A percentile compares a stretch with the other conserved stretches of the same genome.
phyloP scores from a whole-genome alignment of 768 basidiomycete species.

The Crepidotus variabilis region DNA sequence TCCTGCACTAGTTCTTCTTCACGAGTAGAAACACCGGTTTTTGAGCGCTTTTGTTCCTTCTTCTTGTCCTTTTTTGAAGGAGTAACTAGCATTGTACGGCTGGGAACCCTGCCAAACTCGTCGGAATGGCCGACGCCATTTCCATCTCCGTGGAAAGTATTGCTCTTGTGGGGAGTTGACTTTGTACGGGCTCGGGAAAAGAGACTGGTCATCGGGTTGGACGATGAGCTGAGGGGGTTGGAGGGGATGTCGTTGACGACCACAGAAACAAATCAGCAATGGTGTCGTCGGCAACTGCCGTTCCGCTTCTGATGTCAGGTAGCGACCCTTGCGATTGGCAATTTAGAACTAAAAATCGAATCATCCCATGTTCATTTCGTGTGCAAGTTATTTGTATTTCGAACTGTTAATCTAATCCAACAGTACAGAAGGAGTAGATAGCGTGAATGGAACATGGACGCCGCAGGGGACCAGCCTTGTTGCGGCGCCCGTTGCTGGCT shows the following conservation, averaged over 20 bases:
- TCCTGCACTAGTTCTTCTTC: conserved; percentile 28
- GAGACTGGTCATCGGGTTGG: conserved; percentile 62
- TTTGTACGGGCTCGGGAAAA: conserved; percentile 68
- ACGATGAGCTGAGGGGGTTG: conserved; percentile 26
- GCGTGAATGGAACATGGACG: not conserved
- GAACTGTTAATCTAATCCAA: not conserved
- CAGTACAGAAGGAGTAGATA: not conserved
- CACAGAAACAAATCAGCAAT: conserved; percentile 18
- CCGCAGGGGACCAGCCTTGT: not conserved
- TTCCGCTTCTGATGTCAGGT: conserved; percentile 3
- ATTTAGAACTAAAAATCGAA: not conserved
- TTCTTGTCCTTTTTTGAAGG: conserved; percentile 52
- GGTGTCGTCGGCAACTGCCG: conserved; percentile 20
- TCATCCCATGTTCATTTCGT: conserved; percentile 18
- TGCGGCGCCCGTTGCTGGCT: not conserved
- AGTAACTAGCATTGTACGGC: conserved; percentile 30
- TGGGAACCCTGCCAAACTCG: conserved; percentile 63
- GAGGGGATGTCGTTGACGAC: conserved; percentile 13
- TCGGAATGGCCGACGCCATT: conserved; percentile 34
- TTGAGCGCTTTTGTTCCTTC: conserved; percentile 41
- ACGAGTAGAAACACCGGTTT: conserved; percentile 37
- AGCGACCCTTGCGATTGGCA: not conserved
- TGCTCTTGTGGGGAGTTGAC: conserved; percentile 49
- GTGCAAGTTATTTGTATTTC: not conserved
- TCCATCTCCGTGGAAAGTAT: conserved; percentile 21